phyloP scores from a whole-genome alignment of 192 early-diverging fungal species.

The Paraglomus occultum region DNA sequence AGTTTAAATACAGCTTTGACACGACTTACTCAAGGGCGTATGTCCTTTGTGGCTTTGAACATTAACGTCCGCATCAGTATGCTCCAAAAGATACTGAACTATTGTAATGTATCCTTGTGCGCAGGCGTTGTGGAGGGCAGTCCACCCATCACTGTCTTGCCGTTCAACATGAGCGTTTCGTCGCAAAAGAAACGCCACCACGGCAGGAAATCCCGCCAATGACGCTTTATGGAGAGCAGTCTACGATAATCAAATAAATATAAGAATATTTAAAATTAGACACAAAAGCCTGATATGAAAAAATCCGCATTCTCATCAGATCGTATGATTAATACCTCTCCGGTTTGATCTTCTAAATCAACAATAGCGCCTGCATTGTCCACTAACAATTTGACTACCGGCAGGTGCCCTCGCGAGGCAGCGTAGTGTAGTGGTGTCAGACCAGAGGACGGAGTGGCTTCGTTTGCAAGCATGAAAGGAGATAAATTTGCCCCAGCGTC shows the following conservation, averaged over 20 bases:
- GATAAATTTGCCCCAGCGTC: conserved; percentile 1
- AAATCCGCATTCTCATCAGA: neutral
- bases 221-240: conserved; percentile 74
- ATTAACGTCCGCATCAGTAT: conserved; percentile 56
- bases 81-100: conserved; percentile 58
- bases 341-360: conserved; percentile 62
- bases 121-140: conserved; percentile 77
- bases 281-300: neutral
- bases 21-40: conserved; percentile 65
- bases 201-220: conserved; percentile 57
- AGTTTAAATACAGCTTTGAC: neutral
- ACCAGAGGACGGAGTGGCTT: conserved; percentile 41
- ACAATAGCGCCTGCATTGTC: conserved; percentile 58
- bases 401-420: conserved; percentile 55
- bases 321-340: conserved; percentile 50
- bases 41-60: conserved; percentile 60
- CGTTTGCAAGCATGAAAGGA: conserved; percentile 28
- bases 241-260: conserved; percentile 36
- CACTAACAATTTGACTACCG: conserved; percentile 54
- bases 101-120: conserved; percentile 58
- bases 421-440: conserved; percentile 62
- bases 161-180: conserved; percentile 61
- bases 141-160: conserved; percentile 76
- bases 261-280: neutral
- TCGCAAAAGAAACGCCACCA: conserved; percentile 58